A percentile compares a stretch with the other conserved stretches of the same genome.
phyloP scores from a whole-genome alignment of 2,329 filamentous ascomycete genomes.

The Uncinocarpus reesii region DNA sequence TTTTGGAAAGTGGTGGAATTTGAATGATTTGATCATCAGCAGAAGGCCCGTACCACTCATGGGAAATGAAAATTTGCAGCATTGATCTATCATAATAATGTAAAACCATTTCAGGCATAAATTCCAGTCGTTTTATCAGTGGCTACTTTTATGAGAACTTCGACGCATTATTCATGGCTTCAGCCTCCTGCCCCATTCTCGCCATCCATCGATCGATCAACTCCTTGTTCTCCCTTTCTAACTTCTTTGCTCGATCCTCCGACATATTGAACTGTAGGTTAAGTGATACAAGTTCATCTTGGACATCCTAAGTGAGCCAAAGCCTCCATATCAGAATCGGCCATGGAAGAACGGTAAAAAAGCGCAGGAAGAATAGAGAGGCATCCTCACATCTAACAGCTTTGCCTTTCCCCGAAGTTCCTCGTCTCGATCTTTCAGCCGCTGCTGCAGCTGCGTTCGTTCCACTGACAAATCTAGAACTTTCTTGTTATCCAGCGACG shows the following conservation, averaged over 20 bases:
- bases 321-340: too few relatives aligned
- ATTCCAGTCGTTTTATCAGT: neutral
- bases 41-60: too few relatives aligned
- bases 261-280: slow-evolving; percentile 81
- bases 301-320: slow-evolving; percentile 68
- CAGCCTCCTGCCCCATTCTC: slow-evolving; percentile 73
- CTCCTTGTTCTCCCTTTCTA: slow-evolving; percentile 76
- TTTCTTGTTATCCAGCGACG: slow-evolving; percentile 49
- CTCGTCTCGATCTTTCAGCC: slow-evolving; percentile 70
- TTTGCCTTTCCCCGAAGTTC: slow-evolving; percentile 77
- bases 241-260: slow-evolving; percentile 61
- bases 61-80: too few relatives aligned
- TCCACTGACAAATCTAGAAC: slow-evolving; percentile 55
- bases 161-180: slow-evolving; percentile 63
- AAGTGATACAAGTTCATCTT: slow-evolving; percentile 83
- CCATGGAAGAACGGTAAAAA: too few relatives aligned
- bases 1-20: neutral
- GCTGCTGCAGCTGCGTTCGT: slow-evolving; percentile 51
- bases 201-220: slow-evolving; percentile 87
- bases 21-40: too few relatives aligned
- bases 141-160: slow-evolving; percentile 38
- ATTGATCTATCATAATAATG: too few relatives aligned
- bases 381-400: slow-evolving; percentile 56
- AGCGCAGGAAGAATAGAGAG: too few relatives aligned
- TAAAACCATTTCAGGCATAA: too few relatives aligned